Percentiles rank a stretch among this genome's conserved stretches.
Evolutionary conservation across 768 basidiomycete genomes (phyloP).

Genomic region (Lentinula raphanica): DNA sequence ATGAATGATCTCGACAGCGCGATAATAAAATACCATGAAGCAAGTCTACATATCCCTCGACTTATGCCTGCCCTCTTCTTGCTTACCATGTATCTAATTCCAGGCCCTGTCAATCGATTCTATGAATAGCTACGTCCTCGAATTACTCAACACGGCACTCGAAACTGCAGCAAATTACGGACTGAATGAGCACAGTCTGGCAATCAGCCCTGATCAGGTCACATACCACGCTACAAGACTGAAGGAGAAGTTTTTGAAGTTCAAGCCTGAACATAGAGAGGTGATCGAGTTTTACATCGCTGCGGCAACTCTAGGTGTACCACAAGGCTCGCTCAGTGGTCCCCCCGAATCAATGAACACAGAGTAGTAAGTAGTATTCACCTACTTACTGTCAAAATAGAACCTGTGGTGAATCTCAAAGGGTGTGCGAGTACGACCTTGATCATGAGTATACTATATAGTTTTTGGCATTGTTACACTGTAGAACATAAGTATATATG

Average conservation of each 20-base stretch:
- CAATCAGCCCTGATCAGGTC: not conserved
- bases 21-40: constrained; percentile 91
- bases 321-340: not conserved
- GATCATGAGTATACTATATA: too few species aligned
- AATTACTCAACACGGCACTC: constrained; percentile 76
- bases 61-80: constrained; percentile 1
- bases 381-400: too few species aligned
- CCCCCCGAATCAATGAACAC: not conserved
- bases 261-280: constrained; percentile 3
- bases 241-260: constrained; percentile 2
- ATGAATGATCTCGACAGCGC: constrained; percentile 70
- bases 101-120: constrained; percentile 80
- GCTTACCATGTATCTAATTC: not conserved
- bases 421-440: too few species aligned
- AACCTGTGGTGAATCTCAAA: too few species aligned
- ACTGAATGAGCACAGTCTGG: not conserved
- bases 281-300: constrained; percentile 2
- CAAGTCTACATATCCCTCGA: constrained; percentile 26
- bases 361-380: not conserved
- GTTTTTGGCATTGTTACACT: not conserved
- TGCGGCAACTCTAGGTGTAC: not conserved
- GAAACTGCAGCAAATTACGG: constrained; percentile 29
- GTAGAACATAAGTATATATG: not conserved
- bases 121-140: constrained; percentile 75
- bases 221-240: not conserved